phyloP scores from a whole-genome alignment of 2,329 filamentous ascomycete species.

The Stagonosporopsis vannaccii region DNA sequence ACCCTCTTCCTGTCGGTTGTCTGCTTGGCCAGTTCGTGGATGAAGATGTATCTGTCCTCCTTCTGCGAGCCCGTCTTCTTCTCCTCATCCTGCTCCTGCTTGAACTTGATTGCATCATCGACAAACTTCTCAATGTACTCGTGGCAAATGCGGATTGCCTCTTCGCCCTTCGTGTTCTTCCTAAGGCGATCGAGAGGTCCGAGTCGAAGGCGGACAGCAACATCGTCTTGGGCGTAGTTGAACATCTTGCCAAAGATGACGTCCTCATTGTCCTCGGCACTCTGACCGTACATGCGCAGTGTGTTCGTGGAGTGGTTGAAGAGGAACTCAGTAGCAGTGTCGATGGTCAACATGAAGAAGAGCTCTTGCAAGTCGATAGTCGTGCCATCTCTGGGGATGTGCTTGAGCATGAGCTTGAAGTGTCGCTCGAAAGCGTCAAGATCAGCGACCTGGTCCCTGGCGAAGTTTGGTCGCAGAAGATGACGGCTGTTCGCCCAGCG shows the following conservation, averaged over 20 bases:
- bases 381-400: constrained; percentile 63
- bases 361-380: constrained; percentile 51
- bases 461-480: constrained; percentile 63
- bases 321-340: constrained; percentile 59
- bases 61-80: constrained; percentile 37
- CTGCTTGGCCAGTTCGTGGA: constrained; percentile 55
- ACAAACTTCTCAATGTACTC: constrained; percentile 56
- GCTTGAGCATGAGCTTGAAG: constrained; percentile 64
- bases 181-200: constrained; percentile 47
- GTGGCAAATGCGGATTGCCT: constrained; percentile 52
- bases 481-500: constrained; percentile 52
- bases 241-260: constrained; percentile 54
- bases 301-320: constrained; percentile 55
- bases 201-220: constrained; percentile 47
- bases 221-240: constrained; percentile 51
- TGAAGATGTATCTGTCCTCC: constrained; percentile 55
- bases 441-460: constrained; percentile 60
- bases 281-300: constrained; percentile 41
- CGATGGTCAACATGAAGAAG: constrained; percentile 60
- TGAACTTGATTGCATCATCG: constrained; percentile 51
- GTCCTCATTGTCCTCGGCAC: constrained; percentile 43
- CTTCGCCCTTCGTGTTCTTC: constrained; percentile 44
- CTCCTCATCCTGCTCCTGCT: constrained; percentile 39
- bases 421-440: constrained; percentile 67
- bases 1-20: constrained; percentile 55